Conservation (phyloP, 2,329 filamentous ascomycete species). For the Huntiella moniliformis region DNA sequence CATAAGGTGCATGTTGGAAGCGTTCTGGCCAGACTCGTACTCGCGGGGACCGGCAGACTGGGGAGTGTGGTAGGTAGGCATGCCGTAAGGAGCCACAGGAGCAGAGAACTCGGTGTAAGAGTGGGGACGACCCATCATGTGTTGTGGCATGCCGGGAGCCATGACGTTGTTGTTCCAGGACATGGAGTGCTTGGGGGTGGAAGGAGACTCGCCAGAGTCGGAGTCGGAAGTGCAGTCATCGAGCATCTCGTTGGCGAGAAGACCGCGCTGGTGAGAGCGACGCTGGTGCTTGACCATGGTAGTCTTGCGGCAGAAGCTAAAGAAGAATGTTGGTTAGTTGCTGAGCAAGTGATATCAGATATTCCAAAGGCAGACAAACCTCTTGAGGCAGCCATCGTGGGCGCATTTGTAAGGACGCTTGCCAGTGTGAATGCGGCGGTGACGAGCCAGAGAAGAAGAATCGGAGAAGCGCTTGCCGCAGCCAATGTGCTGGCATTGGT, state of each 20-base stretch:
- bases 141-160: slow-evolving; percentile 20
- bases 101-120: slow-evolving; percentile 37
- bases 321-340: slow-evolving; percentile 12
- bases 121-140: slow-evolving; percentile 30
- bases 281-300: slow-evolving; percentile 52
- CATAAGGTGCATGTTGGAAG: slow-evolving; percentile 24
- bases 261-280: slow-evolving; percentile 39
- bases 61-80: slow-evolving; percentile 14
- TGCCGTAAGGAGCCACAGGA: slow-evolving; percentile 25
- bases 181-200: slow-evolving; percentile 37
- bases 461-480: slow-evolving; percentile 54
- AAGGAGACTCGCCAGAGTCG: slow-evolving; percentile 38
- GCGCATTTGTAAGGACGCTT: slow-evolving; percentile 47
- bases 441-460: slow-evolving; percentile 45
- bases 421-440: slow-evolving; percentile 46
- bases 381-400: slow-evolving; percentile 43
- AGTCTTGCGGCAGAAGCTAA: slow-evolving; percentile 52
- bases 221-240: slow-evolving; percentile 38
- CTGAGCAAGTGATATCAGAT: neutral
- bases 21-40: slow-evolving; percentile 22
- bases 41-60: slow-evolving; percentile 21
- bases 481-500: slow-evolving; percentile 44
- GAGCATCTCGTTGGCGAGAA: slow-evolving; percentile 33
- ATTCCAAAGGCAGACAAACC: slow-evolving; percentile 20
- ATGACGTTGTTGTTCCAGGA: slow-evolving; percentile 30